phyloP scores from a whole-genome alignment of 2,329 filamentous ascomycete genomes.

The Geosmithia putterillii region DNA sequence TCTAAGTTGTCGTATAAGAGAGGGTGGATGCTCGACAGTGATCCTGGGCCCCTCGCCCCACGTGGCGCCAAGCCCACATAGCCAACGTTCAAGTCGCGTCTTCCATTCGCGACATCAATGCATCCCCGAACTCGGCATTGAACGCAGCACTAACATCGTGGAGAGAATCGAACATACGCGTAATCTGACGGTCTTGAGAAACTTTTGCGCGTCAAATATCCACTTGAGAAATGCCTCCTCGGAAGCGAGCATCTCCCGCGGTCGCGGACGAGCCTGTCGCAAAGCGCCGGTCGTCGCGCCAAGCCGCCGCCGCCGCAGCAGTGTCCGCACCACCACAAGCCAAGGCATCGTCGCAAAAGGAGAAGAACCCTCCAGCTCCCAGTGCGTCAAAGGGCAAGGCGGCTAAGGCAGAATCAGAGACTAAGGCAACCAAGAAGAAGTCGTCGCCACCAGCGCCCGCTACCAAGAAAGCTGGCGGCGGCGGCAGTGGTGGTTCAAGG shows the following conservation, averaged over 20 bases:
- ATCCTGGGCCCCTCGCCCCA: not conserved
- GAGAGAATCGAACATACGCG: not conserved
- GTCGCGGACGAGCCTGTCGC: slow-evolving; percentile 8
- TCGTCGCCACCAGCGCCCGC: not conserved
- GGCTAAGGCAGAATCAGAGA: not conserved
- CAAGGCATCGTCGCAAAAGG: not conserved
- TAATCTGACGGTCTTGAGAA: no score
- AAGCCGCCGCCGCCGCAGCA: slow-evolving; percentile 6
- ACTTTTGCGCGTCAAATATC: no score
- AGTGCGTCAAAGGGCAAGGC: not conserved
- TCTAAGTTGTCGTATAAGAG: not conserved
- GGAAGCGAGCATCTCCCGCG: slow-evolving; percentile 7
- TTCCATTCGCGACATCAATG: not conserved
- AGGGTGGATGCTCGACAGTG: not conserved
- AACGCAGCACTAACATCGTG: not conserved
- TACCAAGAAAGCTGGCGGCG: not conserved
- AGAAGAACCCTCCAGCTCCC: not conserved
- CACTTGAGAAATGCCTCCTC: slow-evolving; percentile 7
- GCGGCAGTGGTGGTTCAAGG: slow-evolving; percentile 1
- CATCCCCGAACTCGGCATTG: not conserved
- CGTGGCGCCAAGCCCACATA: not conserved
- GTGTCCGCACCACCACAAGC: slow-evolving; percentile 1
- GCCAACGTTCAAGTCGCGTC: not conserved
- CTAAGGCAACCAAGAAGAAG: not conserved
- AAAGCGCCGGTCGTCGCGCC: slow-evolving; percentile 15